Conservation (phyloP, 2,329 filamentous ascomycete genomes). For the Claviceps monticola region DNA sequence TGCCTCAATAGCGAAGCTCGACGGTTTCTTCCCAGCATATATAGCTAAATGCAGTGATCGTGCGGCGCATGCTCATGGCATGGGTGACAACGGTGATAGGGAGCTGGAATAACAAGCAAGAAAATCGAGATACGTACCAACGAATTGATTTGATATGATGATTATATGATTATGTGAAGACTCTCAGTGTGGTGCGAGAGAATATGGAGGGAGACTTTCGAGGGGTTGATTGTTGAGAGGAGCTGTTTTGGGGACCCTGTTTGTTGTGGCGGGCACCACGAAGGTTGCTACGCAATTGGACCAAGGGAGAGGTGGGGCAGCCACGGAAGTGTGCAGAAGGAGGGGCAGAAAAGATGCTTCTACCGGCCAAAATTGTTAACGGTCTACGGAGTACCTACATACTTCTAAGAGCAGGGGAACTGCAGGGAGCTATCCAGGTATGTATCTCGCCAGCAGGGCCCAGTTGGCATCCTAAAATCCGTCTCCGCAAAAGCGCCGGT, state of each 20-base stretch:
- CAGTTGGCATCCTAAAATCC: background rate
- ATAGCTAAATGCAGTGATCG: background rate
- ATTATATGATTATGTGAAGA: background rate
- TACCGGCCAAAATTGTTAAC: background rate
- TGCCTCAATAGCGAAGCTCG: constrained; percentile 1
- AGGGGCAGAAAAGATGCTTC: constrained; percentile 12
- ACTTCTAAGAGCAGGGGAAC: background rate
- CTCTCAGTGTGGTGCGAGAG: background rate
- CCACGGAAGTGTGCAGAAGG: background rate
- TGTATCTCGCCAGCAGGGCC: constrained; percentile 2
- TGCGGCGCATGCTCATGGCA: background rate
- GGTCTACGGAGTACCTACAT: no score
- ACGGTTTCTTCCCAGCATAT: background rate
- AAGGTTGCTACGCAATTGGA: constrained; percentile 3
- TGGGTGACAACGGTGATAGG: background rate
- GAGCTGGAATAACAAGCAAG: background rate
- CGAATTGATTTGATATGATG: background rate
- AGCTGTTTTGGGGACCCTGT: constrained; percentile 1
- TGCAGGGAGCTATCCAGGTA: background rate
- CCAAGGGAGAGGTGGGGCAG: constrained; percentile 12
- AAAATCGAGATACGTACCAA: background rate
- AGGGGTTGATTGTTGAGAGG: constrained; percentile 5
- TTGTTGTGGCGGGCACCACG: constrained; percentile 3
- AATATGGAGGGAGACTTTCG: background rate
- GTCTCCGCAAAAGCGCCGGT: constrained; percentile 1